Percentiles rank a stretch among this genome's conserved stretches.
Evolutionary conservation across 1,284 basidiomycete genomes (phyloP).

Genomic region (Ganoderma sp.): DNA sequence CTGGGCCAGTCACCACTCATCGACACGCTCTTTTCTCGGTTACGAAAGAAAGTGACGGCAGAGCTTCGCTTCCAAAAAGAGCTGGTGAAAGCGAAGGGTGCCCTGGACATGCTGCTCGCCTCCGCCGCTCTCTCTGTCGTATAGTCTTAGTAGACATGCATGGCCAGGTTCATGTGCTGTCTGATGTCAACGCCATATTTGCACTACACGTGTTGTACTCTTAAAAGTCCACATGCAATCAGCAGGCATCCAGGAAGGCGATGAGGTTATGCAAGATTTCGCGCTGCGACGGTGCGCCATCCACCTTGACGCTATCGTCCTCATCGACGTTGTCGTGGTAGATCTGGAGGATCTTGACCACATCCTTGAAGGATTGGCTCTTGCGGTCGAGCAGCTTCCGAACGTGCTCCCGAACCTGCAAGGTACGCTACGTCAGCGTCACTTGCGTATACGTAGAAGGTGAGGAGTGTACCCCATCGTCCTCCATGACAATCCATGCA

Average conservation of each 20-base stretch:
- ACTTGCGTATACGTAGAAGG: too few relatives aligned
- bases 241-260: slow-evolving; percentile 57
- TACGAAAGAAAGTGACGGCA: slow-evolving; percentile 83
- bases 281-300: slow-evolving; percentile 59
- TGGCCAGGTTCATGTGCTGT: slow-evolving; percentile 1
- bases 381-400: slow-evolving; percentile 77
- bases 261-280: slow-evolving; percentile 77
- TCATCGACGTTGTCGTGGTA: slow-evolving; percentile 79
- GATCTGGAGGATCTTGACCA: slow-evolving; percentile 67
- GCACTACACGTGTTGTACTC: slow-evolving; percentile 31
- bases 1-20: slow-evolving; percentile 94
- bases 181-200: slow-evolving; percentile 7
- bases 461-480: slow-evolving; percentile 81
- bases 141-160: slow-evolving; percentile 10
- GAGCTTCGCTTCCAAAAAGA: slow-evolving; percentile 94
- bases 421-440: slow-evolving; percentile 24
- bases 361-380: slow-evolving; percentile 66
- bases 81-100: slow-evolving; percentile 83
- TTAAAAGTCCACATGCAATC: slow-evolving; percentile 25
- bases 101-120: slow-evolving; percentile 91
- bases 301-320: slow-evolving; percentile 42
- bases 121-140: slow-evolving; percentile 53
- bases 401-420: slow-evolving; percentile 77
- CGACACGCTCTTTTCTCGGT: slow-evolving; percentile 84
- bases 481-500: slow-evolving; percentile 97